A percentile compares a stretch with the other conserved stretches of the same genome.
These are phyloP conservation scores for Sphagnum tenellum DNA, from an alignment of 225 moss, liverwort and hornwort species.

Conservation along the genomic window DNA sequence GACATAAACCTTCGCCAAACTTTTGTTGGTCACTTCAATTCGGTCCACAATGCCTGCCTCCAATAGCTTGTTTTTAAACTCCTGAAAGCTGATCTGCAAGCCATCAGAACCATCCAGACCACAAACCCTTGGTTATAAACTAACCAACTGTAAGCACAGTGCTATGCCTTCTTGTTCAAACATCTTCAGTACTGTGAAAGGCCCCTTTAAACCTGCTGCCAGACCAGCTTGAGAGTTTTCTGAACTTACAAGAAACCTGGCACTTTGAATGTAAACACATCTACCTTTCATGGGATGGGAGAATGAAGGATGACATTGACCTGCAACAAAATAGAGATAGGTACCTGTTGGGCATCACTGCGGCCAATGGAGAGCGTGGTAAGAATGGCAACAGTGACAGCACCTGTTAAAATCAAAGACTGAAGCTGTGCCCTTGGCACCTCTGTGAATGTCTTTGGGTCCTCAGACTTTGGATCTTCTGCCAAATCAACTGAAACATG, in stretches of 20 bases:
- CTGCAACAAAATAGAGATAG: no score
- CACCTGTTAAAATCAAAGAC: slow-evolving; percentile 76
- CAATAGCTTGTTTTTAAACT: slow-evolving; percentile 94
- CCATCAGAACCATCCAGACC: no score
- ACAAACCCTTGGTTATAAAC: no score
- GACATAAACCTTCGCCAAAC: slow-evolving; percentile 93
- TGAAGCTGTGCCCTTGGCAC: slow-evolving; percentile 83
- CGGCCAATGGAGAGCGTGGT: slow-evolving; percentile 83
- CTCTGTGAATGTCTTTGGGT: slow-evolving; percentile 68
- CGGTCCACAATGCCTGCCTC: slow-evolving; percentile 92
- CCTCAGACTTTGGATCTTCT: slow-evolving; percentile 95
- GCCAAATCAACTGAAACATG: slow-evolving; percentile 3
- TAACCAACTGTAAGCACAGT: no score
- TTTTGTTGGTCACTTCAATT: slow-evolving; percentile 95
- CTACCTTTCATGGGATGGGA: no score
- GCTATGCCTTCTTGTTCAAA: no score
- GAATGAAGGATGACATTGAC: no score
- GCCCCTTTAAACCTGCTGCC: no score
- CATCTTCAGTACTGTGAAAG: no score
- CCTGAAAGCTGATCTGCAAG: slow-evolving; percentile 90
- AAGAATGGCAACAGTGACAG: slow-evolving; percentile 70
- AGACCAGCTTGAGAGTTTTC: no score
- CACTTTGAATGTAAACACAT: no score
- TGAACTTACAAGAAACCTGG: no score
- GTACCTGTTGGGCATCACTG: slow-evolving; percentile 93